Base-by-base conservation (phyloP, 106 monocot species). In the Platanthera zijinensis region DNA sequence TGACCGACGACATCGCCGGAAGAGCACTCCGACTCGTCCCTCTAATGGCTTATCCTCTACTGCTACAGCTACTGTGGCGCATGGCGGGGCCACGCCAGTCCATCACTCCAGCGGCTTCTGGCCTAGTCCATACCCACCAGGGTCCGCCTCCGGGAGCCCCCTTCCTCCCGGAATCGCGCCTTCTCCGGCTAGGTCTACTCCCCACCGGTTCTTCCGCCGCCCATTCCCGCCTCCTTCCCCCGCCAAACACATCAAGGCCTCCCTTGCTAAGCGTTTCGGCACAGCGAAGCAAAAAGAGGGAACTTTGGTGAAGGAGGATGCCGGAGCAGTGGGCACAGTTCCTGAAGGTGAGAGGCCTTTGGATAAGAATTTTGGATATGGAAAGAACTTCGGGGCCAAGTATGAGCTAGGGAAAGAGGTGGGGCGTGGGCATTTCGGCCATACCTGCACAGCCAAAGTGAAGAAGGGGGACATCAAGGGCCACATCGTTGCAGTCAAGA, bases 161-260 rank as follows among this genome's bases (percentile, higher is more conserved):
- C 66, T 82, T 3, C 82, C 82, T 7, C 4, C 63, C 8, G 82
- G 77, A 7, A 57, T 78, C 15, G 59, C 82, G 2, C 82, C 82
- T 32, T 82, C 82, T 6, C 82, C 82, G 15, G 77, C 73, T 22
- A 61, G 76, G 59, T 85, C 83, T 21, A 89, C 89, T 2, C 92
- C 92, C 17, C 48, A 72, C 46, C 78, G 86, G 51, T 69, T 92
- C 74, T 89, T 92, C 47, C 82, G 86, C 77, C 73, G 86, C 18
- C 92, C 88, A 13, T 92, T 88, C 72, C 88, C 86, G 0, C 88
- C 88, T 48, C 86, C 83, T 45, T 86, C 86, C 10, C 86, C 86
- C 2, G 86, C 86, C 17, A 86, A 86, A 73, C 82, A 83, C 67
- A 86, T 86, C 25, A 86, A 83, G 75, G 83, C 86, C 4, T 52